Base-by-base conservation (phyloP, 2,329 filamentous ascomycete genomes). In the Paraphaeosphaeria sporulosa region DNA sequence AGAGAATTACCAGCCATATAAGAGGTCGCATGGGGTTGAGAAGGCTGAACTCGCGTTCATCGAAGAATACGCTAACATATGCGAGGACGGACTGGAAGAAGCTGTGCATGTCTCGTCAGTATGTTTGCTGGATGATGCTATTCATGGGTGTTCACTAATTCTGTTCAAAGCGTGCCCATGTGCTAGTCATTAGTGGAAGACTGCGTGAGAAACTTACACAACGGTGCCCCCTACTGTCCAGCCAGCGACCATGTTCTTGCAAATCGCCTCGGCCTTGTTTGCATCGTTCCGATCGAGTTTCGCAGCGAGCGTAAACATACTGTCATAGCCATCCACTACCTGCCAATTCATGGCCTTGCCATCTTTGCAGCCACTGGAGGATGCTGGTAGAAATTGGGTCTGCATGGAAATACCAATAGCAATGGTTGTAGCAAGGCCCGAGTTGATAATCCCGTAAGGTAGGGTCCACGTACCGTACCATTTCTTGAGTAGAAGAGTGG, bases 61-160 rank as follows among this genome's bases (percentile, higher is more conserved):
- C 67, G 54, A 59, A 65, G 61, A 69, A 69, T 32, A 69, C 52
- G 13, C 64, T 66, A 30, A 68, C 34, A 32, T 69, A 69, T 3
- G 64, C 43, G 15, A 60, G 43, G n/a, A 69, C 3, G 38, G 61
- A 53, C 25, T 68, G 62, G 36, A 68, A 62, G 21, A 63, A 53
- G 9, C 51, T 59, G 17, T n/a, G 27, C 34, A n/a, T 1, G 19
- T 8, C 34, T 27, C 12, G 47, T 64, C 17, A 64, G 58, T 30
- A 43, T 36, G 34, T 36, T 25, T 46, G 36, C 15, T n/a, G n/a
- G 3, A 19, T 17, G n/a, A 9, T n/a, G 17, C 17, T 8, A 4
- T 8, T 2, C 8, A 40, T n/a, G 17, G 1, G 4, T 40, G 15
- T 40, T 40, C 19, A 17, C 3, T 5, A 13, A 8, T 7, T 40